Evolutionary conservation across 2,329 filamentous ascomycete species (phyloP), one percentile per base, ranked within the genome.

Genomic region (Ophiognomonia clavigignenti-juglandacearum): DNA sequence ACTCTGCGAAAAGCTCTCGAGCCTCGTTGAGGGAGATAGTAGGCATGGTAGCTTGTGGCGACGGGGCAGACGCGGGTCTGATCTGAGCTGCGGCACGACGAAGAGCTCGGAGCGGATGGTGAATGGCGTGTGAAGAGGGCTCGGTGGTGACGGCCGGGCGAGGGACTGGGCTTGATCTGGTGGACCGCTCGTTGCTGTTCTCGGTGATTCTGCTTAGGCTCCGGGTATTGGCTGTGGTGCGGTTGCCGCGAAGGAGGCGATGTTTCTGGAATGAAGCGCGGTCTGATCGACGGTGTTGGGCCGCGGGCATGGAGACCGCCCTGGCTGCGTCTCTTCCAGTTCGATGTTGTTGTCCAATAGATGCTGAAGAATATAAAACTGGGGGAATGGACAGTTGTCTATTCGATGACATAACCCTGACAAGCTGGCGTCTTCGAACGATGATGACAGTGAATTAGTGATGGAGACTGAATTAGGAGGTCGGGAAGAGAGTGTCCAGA

Each of bases 1-100:
- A 69, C 35, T 71, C 63, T 31, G 69, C 64, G 50, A 76, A 76
- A 9, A 78, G 62, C 7, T 73, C 65, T 41, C 71, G 61, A 7
- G 71, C 74, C 47, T 71, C 72, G 39, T 66, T 40, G 46, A 52
- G 45, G 11, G 47, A 45, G 16, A 13, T 11, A 7, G 20, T 27
- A 6, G 26, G 36, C 39, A 19, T 36, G 26, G 11, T 18, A 14
- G 9, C 24, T 26, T 26, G 24, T 6, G 27, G 26, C 10, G 34
- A 16, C 19, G 41, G 14, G 18, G n/a, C n/a, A n/a, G 22, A 13
- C 3, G 24, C 8, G 18, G 36, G 42, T 1, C 31, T 16, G 29
- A 19, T 3, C 3, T 32, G 24, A 10, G 18, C 14, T 27, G 36
- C 14, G 22, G 9, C 23, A 32, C 38, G 26, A n/a, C 29, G 34